Evolutionary conservation across 208 protist species (phyloP).

Genomic region (Acanthamoeba healyi): DNA sequence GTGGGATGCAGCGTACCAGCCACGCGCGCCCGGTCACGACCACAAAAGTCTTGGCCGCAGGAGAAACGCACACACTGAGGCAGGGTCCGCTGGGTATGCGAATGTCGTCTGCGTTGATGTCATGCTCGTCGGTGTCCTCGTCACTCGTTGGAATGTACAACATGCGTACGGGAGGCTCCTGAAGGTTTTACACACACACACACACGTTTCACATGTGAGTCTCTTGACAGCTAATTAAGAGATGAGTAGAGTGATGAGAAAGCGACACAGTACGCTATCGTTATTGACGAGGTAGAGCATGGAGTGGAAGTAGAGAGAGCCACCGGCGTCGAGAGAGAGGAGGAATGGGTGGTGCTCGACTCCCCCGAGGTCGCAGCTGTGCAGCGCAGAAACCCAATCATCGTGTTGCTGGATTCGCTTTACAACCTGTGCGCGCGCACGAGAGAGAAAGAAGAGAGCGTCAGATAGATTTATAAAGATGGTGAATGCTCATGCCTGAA

Average conservation of each 20-base stretch:
- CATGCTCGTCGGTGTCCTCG: conserved; percentile 22
- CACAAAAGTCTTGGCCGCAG: conserved; percentile 30
- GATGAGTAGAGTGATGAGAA: not conserved
- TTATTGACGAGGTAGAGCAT: conserved; percentile 33
- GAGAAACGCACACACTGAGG: conserved; percentile 34
- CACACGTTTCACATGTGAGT: too few relatives aligned
- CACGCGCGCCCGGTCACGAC: not conserved
- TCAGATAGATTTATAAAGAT: too few relatives aligned
- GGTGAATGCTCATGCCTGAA: not conserved
- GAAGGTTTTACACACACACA: not conserved
- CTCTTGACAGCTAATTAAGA: not conserved
- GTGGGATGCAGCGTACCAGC: not conserved
- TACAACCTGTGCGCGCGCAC: not conserved
- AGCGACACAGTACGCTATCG: not conserved
- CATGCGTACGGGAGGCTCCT: not conserved
- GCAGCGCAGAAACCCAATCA: conserved; percentile 14
- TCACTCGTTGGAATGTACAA: not conserved
- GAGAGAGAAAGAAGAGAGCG: not conserved
- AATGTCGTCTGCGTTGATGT: conserved; percentile 51
- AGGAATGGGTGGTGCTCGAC: conserved; percentile 44
- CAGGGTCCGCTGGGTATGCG: not conserved
- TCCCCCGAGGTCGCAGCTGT: conserved; percentile 61
- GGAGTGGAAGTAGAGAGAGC: conserved; percentile 41
- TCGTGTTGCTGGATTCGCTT: conserved; percentile 20
- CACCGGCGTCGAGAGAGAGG: conserved; percentile 4